phyloP scores from a whole-genome alignment of 768 basidiomycete genomes.

The Pisolithus microcarpus region DNA sequence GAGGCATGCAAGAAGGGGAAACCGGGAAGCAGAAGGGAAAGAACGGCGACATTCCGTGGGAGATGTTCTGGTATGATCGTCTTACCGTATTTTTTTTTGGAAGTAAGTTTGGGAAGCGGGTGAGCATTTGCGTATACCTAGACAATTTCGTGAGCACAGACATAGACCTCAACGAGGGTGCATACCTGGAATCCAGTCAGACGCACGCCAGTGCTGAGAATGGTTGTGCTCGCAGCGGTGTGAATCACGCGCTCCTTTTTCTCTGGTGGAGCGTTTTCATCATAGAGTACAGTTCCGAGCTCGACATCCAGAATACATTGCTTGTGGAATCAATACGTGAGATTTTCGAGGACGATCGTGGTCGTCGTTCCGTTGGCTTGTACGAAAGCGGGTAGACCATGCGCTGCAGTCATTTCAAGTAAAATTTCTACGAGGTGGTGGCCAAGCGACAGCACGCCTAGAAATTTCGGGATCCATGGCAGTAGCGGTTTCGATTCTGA shows the following conservation, averaged over 20 bases:
- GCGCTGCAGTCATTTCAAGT: constrained; percentile 11
- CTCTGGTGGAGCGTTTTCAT: constrained; percentile 42
- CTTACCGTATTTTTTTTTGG: constrained; percentile 71
- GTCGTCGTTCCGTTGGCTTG: constrained; percentile 49
- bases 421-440: constrained; percentile 28
- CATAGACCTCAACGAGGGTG: too few relatives aligned
- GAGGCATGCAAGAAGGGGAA: constrained; percentile 7
- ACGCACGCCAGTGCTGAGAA: background rate
- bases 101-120: constrained; percentile 49
- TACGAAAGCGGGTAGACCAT: background rate
- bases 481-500: constrained; percentile 28
- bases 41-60: constrained; percentile 66
- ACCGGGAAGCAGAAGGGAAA: constrained; percentile 47
- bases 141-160: background rate
- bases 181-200: constrained; percentile 28
- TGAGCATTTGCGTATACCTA: constrained; percentile 70
- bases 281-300: constrained; percentile 86
- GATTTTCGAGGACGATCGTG: constrained; percentile 81
- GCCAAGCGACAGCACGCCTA: constrained; percentile 73
- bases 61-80: constrained; percentile 63
- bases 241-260: too few relatives aligned
- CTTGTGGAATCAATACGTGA: constrained; percentile 61
- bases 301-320: constrained; percentile 51
- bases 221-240: too few relatives aligned
- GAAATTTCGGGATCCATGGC: constrained; percentile 66